Evolutionary conservation across 345 rosid species (phyloP).

Genomic region (Streptanthus diversifolius): DNA sequence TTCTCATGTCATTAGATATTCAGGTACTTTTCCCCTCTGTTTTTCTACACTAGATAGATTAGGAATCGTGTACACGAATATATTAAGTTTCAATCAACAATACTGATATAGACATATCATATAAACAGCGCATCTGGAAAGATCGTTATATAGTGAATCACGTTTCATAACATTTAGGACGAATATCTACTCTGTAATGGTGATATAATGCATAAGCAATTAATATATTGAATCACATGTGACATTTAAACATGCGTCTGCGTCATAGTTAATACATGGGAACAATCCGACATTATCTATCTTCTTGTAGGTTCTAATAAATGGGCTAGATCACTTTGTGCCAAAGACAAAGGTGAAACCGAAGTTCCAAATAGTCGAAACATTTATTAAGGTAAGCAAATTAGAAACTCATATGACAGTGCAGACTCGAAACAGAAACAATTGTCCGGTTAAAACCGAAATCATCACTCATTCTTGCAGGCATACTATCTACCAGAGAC

Average conservation of each 20-base stretch:
- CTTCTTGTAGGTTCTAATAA: constrained; percentile 67
- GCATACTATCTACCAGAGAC: constrained; percentile 96
- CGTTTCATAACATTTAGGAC: not conserved
- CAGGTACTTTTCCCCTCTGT: constrained; percentile 50
- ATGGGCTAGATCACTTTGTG: constrained; percentile 83
- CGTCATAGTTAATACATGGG: not conserved
- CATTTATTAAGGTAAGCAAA: constrained; percentile 73
- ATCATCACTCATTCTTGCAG: constrained; percentile 39
- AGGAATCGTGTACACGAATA: not conserved
- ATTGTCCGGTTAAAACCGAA: not conserved
- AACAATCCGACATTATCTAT: not conserved
- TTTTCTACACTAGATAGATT: not conserved
- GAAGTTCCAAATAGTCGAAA: constrained; percentile 71
- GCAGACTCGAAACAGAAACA: not conserved
- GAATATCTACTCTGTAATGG: not conserved
- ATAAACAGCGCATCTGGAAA: not conserved
- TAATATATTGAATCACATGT: not conserved
- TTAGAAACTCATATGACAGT: not conserved
- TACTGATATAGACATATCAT: not conserved
- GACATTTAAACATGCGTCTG: not conserved
- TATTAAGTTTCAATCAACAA: not conserved
- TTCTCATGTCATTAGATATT: constrained; percentile 89
- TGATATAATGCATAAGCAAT: not conserved
- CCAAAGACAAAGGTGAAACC: constrained; percentile 61
- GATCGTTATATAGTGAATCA: not conserved